These are phyloP conservation scores for Phytopythium boreale DNA, from an alignment of 352 stramenopile genomes.

Conservation along the genomic window DNA sequence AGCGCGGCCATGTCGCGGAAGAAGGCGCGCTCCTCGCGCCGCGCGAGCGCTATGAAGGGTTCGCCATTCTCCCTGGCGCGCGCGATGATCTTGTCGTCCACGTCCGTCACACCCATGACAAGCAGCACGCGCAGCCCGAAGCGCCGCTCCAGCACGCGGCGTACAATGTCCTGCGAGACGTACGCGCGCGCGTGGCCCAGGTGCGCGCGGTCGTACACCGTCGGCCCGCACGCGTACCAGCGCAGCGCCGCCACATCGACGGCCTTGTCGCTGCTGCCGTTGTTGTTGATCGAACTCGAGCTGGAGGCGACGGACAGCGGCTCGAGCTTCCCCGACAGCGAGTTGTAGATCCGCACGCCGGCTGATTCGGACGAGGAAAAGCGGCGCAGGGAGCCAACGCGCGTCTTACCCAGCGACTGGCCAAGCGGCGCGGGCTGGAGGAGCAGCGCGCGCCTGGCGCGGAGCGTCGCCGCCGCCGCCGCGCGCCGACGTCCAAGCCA, in stretches of 20 bases:
- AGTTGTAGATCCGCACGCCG: slow-evolving; percentile 30
- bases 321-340: background rate
- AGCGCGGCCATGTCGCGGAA: slow-evolving; percentile 61
- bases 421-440: background rate
- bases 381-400: background rate
- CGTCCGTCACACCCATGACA: slow-evolving; percentile 96
- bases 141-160: slow-evolving; percentile 80
- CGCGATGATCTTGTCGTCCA: slow-evolving; percentile 98
- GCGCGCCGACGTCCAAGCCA: background rate
- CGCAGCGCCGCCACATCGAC: slow-evolving; percentile 29
- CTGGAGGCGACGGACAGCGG: background rate
- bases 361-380: slow-evolving; percentile 9
- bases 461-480: too few relatives aligned
- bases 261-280: background rate
- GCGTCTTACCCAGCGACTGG: too few relatives aligned
- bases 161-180: slow-evolving; percentile 93
- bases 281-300: too few relatives aligned
- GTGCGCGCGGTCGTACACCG: slow-evolving; percentile 98
- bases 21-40: slow-evolving; percentile 63
- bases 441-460: background rate
- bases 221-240: slow-evolving; percentile 99
- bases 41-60: slow-evolving; percentile 42
- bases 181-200: slow-evolving; percentile 97
- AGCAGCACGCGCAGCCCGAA: slow-evolving; percentile 94
- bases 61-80: slow-evolving; percentile 41